Percentiles rank a stretch among this genome's conserved stretches.
phyloP scores from a whole-genome alignment of 352 stramenopile species.

The Hyaloperonospora arabidopsidis region DNA sequence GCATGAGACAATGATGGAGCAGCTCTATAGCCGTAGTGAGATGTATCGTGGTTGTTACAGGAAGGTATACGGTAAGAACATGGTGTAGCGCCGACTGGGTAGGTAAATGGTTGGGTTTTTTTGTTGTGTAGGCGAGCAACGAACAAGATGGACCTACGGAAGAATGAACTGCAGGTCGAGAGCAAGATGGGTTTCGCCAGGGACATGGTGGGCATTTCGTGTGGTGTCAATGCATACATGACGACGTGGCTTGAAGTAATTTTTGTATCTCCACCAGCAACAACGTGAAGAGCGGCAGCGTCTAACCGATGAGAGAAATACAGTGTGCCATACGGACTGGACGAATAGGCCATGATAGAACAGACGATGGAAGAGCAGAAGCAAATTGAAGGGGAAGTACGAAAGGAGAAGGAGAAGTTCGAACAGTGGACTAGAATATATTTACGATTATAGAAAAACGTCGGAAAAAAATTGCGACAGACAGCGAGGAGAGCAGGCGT shows the following conservation, averaged over 20 bases:
- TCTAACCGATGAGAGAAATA: conserved; percentile 46
- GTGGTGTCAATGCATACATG: conserved; percentile 1
- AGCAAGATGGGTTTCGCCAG: conserved; percentile 63
- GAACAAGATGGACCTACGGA: conserved; percentile 73
- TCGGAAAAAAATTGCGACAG: conserved; percentile 40
- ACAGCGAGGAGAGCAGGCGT: conserved; percentile 51
- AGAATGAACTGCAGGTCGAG: conserved; percentile 69
- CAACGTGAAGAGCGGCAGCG: conserved; percentile 54
- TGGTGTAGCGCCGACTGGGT: background rate
- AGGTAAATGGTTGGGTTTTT: background rate
- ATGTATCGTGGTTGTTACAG: background rate
- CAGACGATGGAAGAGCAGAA: conserved; percentile 40
- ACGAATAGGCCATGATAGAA: conserved; percentile 46
- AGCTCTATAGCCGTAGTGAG: conserved; percentile 39
- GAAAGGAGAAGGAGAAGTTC: conserved; percentile 67
- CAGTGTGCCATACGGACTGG: conserved; percentile 48
- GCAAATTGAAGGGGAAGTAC: conserved; percentile 41
- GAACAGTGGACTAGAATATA: conserved; percentile 71
- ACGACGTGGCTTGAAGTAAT: background rate
- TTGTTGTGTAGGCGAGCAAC: conserved; percentile 32
- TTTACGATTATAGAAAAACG: conserved; percentile 58
- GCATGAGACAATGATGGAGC: conserved; percentile 12
- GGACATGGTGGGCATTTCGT: conserved; percentile 18
- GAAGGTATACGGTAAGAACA: background rate
- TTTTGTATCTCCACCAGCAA: conserved; percentile 58